These are phyloP conservation scores for Eryngium alpinum DNA, from an alignment of 140 eudicot genomes.

Conservation along the genomic window DNA sequence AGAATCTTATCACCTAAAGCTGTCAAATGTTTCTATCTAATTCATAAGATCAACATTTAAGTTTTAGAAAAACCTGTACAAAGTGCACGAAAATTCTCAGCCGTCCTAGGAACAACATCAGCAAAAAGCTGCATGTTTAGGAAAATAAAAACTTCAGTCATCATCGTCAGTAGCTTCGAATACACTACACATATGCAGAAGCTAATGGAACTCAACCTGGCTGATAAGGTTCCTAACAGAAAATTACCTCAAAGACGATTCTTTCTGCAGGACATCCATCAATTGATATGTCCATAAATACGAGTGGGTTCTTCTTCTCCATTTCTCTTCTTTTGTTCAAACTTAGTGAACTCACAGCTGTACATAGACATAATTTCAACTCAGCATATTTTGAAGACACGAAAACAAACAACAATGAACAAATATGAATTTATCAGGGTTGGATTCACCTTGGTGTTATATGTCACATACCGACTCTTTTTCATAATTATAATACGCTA, in stretches of 20 bases:
- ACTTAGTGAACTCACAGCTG: constrained; percentile 26
- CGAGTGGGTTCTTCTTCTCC: constrained; percentile 74
- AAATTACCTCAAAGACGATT: constrained; percentile 64
- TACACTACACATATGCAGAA: background rate
- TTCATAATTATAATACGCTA: no score
- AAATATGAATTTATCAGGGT: no score
- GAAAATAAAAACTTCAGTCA: background rate
- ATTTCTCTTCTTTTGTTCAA: constrained; percentile 46
- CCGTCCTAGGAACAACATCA: constrained; percentile 88
- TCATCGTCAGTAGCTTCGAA: constrained; percentile 2
- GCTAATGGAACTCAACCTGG: no score
- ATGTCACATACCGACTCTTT: no score
- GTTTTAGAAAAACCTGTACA: constrained; percentile 60
- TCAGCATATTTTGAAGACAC: background rate
- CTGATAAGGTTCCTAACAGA: background rate
- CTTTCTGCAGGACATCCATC: constrained; percentile 54
- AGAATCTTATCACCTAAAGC: background rate
- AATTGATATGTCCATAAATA: constrained; percentile 66
- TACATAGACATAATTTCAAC: constrained; percentile 15
- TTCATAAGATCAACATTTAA: background rate
- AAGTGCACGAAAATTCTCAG: constrained; percentile 94
- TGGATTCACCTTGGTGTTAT: no score
- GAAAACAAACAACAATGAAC: background rate
- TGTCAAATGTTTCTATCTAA: background rate
- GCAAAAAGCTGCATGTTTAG: constrained; percentile 73